Base-by-base conservation (phyloP, 1,284 basidiomycete genomes). In the Boletus albobrunnescens region DNA sequence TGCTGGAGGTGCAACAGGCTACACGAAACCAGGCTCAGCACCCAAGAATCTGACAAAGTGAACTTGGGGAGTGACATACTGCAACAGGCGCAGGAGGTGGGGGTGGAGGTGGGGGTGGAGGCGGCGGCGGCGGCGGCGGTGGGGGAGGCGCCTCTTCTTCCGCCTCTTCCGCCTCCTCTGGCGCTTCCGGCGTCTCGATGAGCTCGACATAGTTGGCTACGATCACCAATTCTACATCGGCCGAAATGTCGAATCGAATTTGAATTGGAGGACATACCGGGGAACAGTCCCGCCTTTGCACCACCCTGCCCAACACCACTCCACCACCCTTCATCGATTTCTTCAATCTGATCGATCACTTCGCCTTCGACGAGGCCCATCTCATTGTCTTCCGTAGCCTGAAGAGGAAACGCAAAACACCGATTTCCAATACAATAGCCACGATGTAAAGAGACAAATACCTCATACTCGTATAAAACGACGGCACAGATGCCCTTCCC, bases 311-410 rank as follows among this genome's bases (percentile, higher is more conserved):
- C 82, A 36, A 81, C 73, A 24, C 90, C 92, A 52, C 73, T 78
- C 91, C 91, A 94, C 92, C 84, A 87, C 12, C 81, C 87, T 56
- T 91, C 87, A 59, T 87, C 89, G n/a, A 91, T 64, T 67, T 89
- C 79, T 65, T 93, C 89, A 38, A 94, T 82, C 54, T 88, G 78
- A 44, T 86, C 81, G 46, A 95, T 82, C 31, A 84, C 68, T 61
- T 94, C 89, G 41, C 91, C 93, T 65, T 94, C 91, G 3, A 72
- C 57, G 17, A 96, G 75, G 44, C 69, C 68, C 69, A 95, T 82
- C 63, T 96, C 93, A 60, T 93, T 92, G 53, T 92, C 87, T 67
- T 92, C 90, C 9, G 79, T 72, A 22, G 84, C 84, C 78, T 83
- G 46, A 1, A 3, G n/a, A 37, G 11, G 16, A 22, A 20, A 23